Evolutionary conservation across 1,139 yeast species (phyloP).

Genomic region (Debaryomycetaceae sp.): DNA sequence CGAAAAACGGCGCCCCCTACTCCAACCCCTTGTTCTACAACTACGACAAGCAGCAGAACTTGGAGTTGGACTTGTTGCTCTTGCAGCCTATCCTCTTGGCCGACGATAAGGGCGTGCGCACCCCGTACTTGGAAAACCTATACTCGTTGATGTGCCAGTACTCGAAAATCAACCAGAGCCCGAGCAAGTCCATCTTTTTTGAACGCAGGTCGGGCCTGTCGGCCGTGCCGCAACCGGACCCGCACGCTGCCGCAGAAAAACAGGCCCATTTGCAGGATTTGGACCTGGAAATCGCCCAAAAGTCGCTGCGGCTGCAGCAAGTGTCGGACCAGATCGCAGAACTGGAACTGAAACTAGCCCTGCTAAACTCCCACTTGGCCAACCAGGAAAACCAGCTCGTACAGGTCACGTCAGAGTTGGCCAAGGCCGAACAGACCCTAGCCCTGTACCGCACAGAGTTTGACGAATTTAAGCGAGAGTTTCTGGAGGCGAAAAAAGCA

Average conservation of each 20-base stretch:
- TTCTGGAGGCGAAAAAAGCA: not conserved
- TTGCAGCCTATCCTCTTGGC: constrained; percentile 81
- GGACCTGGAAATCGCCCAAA: constrained; percentile 12
- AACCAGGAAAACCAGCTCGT: not conserved
- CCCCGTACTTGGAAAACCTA: constrained; percentile 82
- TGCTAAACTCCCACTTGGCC: not conserved
- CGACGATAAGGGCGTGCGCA: constrained; percentile 73
- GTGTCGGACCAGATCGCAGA: constrained; percentile 11
- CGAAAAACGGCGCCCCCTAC: constrained; percentile 12
- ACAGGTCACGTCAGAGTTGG: constrained; percentile 5
- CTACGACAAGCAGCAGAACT: constrained; percentile 40
- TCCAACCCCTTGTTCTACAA: constrained; percentile 52
- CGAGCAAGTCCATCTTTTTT: constrained; percentile 22
- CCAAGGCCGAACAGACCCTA: constrained; percentile 2
- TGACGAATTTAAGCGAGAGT: no score
- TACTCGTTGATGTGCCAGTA: constrained; percentile 72
- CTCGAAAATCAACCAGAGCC: constrained; percentile 34
- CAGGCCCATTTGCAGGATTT: constrained; percentile 10
- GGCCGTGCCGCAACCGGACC: not conserved
- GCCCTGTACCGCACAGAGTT: no score
- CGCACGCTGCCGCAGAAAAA: constrained; percentile 5
- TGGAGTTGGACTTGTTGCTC: constrained; percentile 63
- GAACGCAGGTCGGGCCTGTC: constrained; percentile 10
- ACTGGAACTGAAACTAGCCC: constrained; percentile 7
- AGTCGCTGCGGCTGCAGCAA: constrained; percentile 7